These are phyloP conservation scores for Cordyceps militaris DNA, from an alignment of 2,329 filamentous ascomycete genomes.

Conservation along the genomic window DNA sequence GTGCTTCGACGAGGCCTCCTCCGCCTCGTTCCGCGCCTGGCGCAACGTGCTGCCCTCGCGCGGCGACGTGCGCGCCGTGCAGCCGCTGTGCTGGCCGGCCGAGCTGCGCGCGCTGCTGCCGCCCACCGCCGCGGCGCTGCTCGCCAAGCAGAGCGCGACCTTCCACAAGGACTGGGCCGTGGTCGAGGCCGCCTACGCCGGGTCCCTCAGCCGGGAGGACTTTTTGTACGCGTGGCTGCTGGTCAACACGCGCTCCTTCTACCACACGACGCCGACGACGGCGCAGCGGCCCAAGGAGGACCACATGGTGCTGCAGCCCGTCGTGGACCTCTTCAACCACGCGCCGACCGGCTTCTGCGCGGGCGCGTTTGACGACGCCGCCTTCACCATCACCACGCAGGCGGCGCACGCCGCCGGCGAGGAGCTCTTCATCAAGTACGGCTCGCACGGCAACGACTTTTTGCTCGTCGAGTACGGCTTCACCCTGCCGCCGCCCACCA, in stretches of 20 bases:
- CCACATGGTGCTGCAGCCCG: slow-evolving; percentile 62
- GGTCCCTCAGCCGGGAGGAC: slow-evolving; percentile 26
- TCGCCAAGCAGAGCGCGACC: slow-evolving; percentile 45
- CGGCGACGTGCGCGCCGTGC: slow-evolving; percentile 45
- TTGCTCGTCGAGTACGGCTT: slow-evolving; percentile 61
- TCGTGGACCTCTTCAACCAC: slow-evolving; percentile 66
- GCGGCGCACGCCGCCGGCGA: slow-evolving; percentile 46
- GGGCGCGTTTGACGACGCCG: slow-evolving; percentile 42
- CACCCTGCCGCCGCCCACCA: slow-evolving; percentile 33
- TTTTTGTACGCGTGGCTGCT: slow-evolving; percentile 53
- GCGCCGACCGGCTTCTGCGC: slow-evolving; percentile 45
- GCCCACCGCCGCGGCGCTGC: slow-evolving; percentile 31
- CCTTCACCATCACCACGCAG: slow-evolving; percentile 49
- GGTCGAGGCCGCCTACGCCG: slow-evolving; percentile 22
- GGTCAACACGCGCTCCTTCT: slow-evolving; percentile 57
- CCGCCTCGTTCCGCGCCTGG: slow-evolving; percentile 49
- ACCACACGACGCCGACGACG: slow-evolving; percentile 43
- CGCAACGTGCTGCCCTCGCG: slow-evolving; percentile 58
- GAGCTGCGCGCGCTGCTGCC: slow-evolving; percentile 40
- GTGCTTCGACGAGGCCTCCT: slow-evolving; percentile 38
- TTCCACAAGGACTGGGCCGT: slow-evolving; percentile 35
- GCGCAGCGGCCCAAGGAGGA: slow-evolving; percentile 42
- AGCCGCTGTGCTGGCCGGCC: slow-evolving; percentile 42
- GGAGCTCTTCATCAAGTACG: slow-evolving; percentile 64
- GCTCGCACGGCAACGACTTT: slow-evolving; percentile 62